phyloP scores from a whole-genome alignment of 768 basidiomycete species.

The Albatrellus ellisii region DNA sequence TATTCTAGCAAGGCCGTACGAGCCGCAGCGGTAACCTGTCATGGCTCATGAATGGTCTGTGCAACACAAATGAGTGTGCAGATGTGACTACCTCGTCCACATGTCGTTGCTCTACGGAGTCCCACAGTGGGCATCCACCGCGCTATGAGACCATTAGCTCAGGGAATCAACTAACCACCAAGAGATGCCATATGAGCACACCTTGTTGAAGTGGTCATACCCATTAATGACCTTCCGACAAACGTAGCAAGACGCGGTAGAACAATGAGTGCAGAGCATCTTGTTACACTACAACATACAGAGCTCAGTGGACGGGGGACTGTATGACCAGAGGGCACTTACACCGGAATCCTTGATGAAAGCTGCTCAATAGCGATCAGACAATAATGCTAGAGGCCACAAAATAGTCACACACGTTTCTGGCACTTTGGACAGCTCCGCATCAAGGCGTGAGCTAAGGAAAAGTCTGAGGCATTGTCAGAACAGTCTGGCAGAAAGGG shows the following conservation, averaged over 20 bases:
- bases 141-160: slow-evolving; percentile 5
- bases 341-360: slow-evolving; percentile 76
- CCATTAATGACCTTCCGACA: slow-evolving; percentile 63
- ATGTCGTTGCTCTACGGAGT: slow-evolving; percentile 50
- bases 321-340: slow-evolving; percentile 17
- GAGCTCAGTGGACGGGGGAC: slow-evolving; percentile 1
- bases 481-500: not conserved
- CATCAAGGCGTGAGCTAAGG: slow-evolving; percentile 64
- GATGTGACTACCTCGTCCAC: slow-evolving; percentile 40
- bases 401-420: slow-evolving; percentile 36
- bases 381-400: not conserved
- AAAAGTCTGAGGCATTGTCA: slow-evolving; percentile 3
- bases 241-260: slow-evolving; percentile 69
- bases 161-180: not conserved
- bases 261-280: slow-evolving; percentile 70
- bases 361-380: slow-evolving; percentile 26
- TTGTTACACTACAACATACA: slow-evolving; percentile 68
- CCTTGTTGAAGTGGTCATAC: slow-evolving; percentile 60
- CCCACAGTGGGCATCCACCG: slow-evolving; percentile 56
- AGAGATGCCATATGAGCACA: slow-evolving; percentile 15
- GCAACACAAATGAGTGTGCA: not conserved
- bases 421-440: slow-evolving; percentile 79
- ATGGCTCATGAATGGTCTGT: not conserved
- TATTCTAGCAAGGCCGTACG: slow-evolving; percentile 53
- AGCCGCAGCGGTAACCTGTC: slow-evolving; percentile 55